phyloP scores from a whole-genome alignment of 2,329 filamentous ascomycete genomes.

The Paraphoma chrysanthemicola region DNA sequence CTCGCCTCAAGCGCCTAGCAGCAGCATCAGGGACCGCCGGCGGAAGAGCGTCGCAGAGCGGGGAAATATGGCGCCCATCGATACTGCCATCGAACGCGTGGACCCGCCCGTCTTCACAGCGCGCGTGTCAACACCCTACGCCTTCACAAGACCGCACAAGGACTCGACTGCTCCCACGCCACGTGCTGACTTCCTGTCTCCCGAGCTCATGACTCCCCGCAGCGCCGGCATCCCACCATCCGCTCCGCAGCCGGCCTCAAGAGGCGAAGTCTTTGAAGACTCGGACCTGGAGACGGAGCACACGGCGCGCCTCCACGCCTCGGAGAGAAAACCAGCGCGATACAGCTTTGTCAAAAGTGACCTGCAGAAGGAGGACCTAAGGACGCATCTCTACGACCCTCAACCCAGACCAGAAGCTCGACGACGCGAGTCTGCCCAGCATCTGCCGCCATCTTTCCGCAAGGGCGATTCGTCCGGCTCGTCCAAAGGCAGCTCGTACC shows the following conservation, averaged over 20 bases:
- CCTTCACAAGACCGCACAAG: slow-evolving; percentile 49
- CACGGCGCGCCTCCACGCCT: slow-evolving; percentile 32
- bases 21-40: slow-evolving; percentile 18
- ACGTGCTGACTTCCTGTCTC: slow-evolving; percentile 54
- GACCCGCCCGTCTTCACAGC: slow-evolving; percentile 50
- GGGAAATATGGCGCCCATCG: slow-evolving; percentile 40
- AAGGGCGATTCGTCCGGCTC: slow-evolving; percentile 31
- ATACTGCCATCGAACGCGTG: slow-evolving; percentile 37
- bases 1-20: not conserved
- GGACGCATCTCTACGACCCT: slow-evolving; percentile 32
- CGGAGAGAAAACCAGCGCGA: slow-evolving; percentile 41
- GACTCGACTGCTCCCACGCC: slow-evolving; percentile 30
- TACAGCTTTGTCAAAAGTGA: slow-evolving; percentile 51
- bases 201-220: slow-evolving; percentile 55
- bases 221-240: slow-evolving; percentile 35
- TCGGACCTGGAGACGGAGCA: slow-evolving; percentile 38
- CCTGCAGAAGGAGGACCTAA: slow-evolving; percentile 42
- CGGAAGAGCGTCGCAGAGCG: slow-evolving; percentile 45
- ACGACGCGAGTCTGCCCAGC: slow-evolving; percentile 23
- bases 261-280: slow-evolving; percentile 39
- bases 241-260: slow-evolving; percentile 21
- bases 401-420: slow-evolving; percentile 22
- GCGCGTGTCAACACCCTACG: slow-evolving; percentile 55
- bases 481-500: slow-evolving; percentile 32
- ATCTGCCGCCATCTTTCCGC: slow-evolving; percentile 17